Evolutionary conservation across 2,329 filamentous ascomycete genomes (phyloP), one percentile per base, ranked within the genome.

Genomic region (Aspergillus pseudoterreus): DNA sequence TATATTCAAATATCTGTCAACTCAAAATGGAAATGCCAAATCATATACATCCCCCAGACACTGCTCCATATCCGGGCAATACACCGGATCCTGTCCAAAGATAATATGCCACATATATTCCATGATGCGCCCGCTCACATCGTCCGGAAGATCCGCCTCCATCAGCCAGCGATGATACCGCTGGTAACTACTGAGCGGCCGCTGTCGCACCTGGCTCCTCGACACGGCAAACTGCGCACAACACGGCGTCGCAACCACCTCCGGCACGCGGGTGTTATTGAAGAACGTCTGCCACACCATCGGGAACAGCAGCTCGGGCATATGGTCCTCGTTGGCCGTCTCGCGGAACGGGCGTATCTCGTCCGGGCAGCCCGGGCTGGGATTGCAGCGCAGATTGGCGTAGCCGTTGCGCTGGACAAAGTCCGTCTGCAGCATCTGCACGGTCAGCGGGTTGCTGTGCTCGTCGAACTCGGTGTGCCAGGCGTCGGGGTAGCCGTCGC

Each of bases 191-290:
- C 69, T 71, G 51, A 69, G 64, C 3, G 80, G 73, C 32, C 81
- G 70, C 35, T 71, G 65, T 5, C 65, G 71, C 21, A 86, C 74
- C 39, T 75, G 75, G 6, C 79, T 75, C 14, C 74, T 69, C 2
- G 80, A 79, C 8, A 85, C 79, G 0, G 79, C 83, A 54, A 86
- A 86, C 65, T 86, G 84, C n/a, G 82, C 81, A 66, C 83, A 86
- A 63, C 83, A 86, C 15, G 81, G 74, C 4, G 77, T 76, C 2
- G 76, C 81, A 6, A 85, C 72, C 3, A 74, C 59, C 2, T 74
- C 67, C 0, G 81, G 81, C 1, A 82, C 67, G 15, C 69, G 35
- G 3, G 63, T 68, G 19, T 57, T 64, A 24, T 68, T 68, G 43
- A 67, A 66, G 2, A 68, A 60, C 4, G 47, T 47, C 24, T 61